Percentiles rank a stretch among this genome's conserved stretches.
phyloP scores from a whole-genome alignment of 164 flowering plant genomes.

The Vitis vinifera region DNA sequence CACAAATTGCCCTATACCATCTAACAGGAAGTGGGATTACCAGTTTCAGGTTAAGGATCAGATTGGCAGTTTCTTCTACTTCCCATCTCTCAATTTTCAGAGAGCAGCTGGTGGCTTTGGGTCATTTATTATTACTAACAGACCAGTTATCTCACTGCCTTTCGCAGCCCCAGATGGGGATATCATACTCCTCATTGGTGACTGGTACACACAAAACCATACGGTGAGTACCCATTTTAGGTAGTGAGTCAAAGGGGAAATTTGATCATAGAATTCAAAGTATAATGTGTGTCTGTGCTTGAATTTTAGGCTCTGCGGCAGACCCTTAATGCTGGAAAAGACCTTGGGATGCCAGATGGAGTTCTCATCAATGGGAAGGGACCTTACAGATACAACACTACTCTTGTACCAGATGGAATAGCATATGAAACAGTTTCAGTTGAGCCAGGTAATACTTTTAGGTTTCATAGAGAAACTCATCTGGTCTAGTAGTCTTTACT shows the following conservation, averaged over 20 bases:
- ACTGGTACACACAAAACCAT: slow-evolving; percentile 54
- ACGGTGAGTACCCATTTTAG: slow-evolving; percentile 23
- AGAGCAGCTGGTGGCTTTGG: slow-evolving; percentile 61
- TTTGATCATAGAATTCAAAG: too few relatives aligned
- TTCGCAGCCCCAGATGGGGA: slow-evolving; percentile 48
- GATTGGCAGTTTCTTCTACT: slow-evolving; percentile 33
- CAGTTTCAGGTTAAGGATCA: slow-evolving; percentile 63
- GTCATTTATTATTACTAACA: slow-evolving; percentile 29
- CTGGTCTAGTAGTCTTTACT: not conserved
- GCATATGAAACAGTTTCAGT: slow-evolving; percentile 54
- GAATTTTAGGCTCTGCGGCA: slow-evolving; percentile 39
- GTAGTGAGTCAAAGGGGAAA: too few relatives aligned
- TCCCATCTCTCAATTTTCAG: slow-evolving; percentile 38
- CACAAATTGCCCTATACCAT: slow-evolving; percentile 58
- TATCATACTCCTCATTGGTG: slow-evolving; percentile 44
- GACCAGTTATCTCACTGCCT: slow-evolving; percentile 36
- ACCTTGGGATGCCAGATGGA: slow-evolving; percentile 75
- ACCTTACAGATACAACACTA: slow-evolving; percentile 58
- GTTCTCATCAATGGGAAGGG: slow-evolving; percentile 80
- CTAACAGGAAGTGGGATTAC: slow-evolving; percentile 46
- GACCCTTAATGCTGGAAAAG: slow-evolving; percentile 51
- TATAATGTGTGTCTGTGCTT: not conserved
- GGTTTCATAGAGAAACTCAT: too few relatives aligned
- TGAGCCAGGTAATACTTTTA: slow-evolving; percentile 55
- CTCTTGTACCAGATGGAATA: slow-evolving; percentile 70